Conservation (phyloP, 2,329 filamentous ascomycete genomes). For the Neurospora crassa region DNA sequence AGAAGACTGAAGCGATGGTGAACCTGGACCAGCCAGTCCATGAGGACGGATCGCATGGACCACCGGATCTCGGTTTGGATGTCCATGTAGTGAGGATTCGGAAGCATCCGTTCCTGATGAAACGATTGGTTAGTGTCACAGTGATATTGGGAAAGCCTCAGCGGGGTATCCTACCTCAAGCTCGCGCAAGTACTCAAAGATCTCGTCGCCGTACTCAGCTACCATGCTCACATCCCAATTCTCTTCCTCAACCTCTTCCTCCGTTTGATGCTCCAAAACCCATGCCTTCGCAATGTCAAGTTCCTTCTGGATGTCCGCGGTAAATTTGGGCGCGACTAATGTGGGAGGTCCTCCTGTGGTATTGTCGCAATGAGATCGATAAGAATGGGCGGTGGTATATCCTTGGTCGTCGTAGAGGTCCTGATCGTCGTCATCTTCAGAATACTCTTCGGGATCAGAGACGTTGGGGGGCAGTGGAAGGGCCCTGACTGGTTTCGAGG, state of each 20-base stretch:
- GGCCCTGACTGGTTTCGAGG: conserved; percentile 7
- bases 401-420: conserved; percentile 54
- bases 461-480: conserved; percentile 13
- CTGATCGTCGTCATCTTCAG: conserved; percentile 59
- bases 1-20: conserved; percentile 85
- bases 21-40: conserved; percentile 98
- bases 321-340: conserved; percentile 64
- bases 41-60: conserved; percentile 95
- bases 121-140: conserved; percentile 8
- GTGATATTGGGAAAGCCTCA: neutral
- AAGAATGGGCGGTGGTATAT: conserved; percentile 68
- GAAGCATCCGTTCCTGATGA: conserved; percentile 63
- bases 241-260: conserved; percentile 79
- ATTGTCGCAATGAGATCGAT: conserved; percentile 60
- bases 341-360: conserved; percentile 42
- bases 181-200: conserved; percentile 83
- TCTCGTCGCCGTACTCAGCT: conserved; percentile 90
- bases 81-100: conserved; percentile 93
- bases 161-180: conserved; percentile 59
- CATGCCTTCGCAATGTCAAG: conserved; percentile 54
- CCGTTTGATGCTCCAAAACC: conserved; percentile 55
- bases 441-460: conserved; percentile 58
- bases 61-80: conserved; percentile 95
- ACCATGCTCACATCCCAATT: conserved; percentile 95
- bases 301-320: conserved; percentile 60